Evolutionary conservation across 83 land plant species (phyloP).

Genomic region (Picea abies): DNA sequence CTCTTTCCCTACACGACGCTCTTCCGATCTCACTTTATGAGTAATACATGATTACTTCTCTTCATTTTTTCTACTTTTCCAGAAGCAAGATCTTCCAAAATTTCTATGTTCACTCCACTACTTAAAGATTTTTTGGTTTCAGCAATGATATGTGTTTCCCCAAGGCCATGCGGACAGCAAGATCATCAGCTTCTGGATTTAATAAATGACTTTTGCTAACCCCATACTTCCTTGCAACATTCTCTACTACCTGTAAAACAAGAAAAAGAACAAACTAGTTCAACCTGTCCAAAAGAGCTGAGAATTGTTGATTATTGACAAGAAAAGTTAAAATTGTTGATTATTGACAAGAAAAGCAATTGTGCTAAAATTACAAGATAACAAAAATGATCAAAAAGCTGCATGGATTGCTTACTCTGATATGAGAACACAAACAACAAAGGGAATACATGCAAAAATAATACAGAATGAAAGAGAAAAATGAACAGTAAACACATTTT

Average conservation of each 20-base stretch:
- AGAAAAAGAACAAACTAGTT: neutral
- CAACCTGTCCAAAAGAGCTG: neutral
- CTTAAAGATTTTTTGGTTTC: conserved; percentile 86
- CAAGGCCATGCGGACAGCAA: conserved; percentile 93
- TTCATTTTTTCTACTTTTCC: conserved; percentile 59
- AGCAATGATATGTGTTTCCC: conserved; percentile 90
- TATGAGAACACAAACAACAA: too few species aligned
- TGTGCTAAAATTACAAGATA: neutral
- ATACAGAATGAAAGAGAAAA: too few species aligned
- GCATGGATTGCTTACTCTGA: too few species aligned
- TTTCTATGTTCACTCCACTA: conserved; percentile 74
- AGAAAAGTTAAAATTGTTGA: neutral
- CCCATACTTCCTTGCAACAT: conserved; percentile 84
- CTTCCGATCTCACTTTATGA: too few species aligned
- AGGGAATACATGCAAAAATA: too few species aligned
- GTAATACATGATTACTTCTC: too few species aligned
- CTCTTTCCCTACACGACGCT: too few species aligned
- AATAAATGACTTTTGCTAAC: conserved; percentile 86
- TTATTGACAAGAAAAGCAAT: too few species aligned
- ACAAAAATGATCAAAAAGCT: neutral
- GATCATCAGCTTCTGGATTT: conserved; percentile 84
- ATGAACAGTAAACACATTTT: too few species aligned
- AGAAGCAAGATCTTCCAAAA: conserved; percentile 74
- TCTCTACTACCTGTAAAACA: conserved; percentile 79
- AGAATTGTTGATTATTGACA: neutral